Evolutionary conservation across 2,329 filamentous ascomycete genomes (phyloP).

Genomic region (Pseudogymnoascus sp.): DNA sequence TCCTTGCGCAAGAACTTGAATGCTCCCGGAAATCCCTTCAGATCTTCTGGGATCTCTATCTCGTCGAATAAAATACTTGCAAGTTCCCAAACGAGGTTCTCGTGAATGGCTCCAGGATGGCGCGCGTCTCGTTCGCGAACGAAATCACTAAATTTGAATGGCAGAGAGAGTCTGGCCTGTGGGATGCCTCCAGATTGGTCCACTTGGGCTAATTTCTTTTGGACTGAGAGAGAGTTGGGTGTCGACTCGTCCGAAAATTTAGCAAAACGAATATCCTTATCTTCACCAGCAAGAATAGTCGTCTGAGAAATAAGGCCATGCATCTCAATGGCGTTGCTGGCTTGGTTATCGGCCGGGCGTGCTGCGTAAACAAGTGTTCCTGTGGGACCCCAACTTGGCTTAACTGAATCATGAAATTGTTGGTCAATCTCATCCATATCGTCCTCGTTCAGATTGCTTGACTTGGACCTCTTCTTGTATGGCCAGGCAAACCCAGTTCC

Average conservation of each 20-base stretch:
- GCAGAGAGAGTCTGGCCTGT: conserved; percentile 41
- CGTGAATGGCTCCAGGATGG: conserved; percentile 46
- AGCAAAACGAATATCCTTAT: conserved; percentile 57
- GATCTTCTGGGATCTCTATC: conserved; percentile 38
- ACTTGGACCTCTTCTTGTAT: conserved; percentile 71
- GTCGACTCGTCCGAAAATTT: conserved; percentile 54
- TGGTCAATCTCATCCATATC: conserved; percentile 57
- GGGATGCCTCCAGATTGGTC: conserved; percentile 51
- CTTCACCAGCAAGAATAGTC: conserved; percentile 53
- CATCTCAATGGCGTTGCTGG: conserved; percentile 28
- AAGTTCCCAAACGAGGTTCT: conserved; percentile 76
- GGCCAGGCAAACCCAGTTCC: conserved; percentile 57
- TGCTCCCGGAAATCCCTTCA: conserved; percentile 30
- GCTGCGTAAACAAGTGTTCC: conserved; percentile 63
- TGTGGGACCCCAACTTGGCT: conserved; percentile 70
- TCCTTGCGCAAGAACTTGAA: conserved; percentile 45
- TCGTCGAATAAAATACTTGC: conserved; percentile 81
- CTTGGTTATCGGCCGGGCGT: not conserved
- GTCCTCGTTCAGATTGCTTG: conserved; percentile 51
- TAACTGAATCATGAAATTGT: conserved; percentile 63
- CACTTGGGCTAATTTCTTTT: conserved; percentile 50
- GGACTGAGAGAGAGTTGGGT: conserved; percentile 46
- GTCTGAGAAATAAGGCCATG: conserved; percentile 46
- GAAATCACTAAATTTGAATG: conserved; percentile 43
- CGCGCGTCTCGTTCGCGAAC: conserved; percentile 34